Base-by-base conservation (phyloP, 345 rosid genomes). In the Corymbia maculata region DNA sequence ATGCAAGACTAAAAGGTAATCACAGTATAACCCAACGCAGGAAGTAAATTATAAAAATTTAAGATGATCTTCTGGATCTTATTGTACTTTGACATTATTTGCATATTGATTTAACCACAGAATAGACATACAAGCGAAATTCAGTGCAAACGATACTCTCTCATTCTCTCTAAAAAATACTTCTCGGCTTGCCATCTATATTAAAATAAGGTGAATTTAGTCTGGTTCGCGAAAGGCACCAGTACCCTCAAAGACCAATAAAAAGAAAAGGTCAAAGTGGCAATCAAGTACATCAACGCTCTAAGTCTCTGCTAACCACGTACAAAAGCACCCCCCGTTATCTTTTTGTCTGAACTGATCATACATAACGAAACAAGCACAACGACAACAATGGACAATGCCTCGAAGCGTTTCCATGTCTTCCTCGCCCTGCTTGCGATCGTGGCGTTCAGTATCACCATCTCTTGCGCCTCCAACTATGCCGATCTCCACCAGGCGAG, bases 401-500 rank as follows among this genome's bases (percentile, higher is more conserved):
- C 82, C 82, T 75, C 82, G 19, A 36, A 75, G 82, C 82, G 82
- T 75, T 36, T 36, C 82, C 49, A 36, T 75, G 49, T 75, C 82
- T 36, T 75, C 82, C 82, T 75, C 26, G 26, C 82, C 49, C 82
- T 75, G 24, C 82, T 75, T 19, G 49, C 82, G 3, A 75, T 75
- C 82, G 26, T 12, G 26, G 82, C 82, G 24, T 75, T 75, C 82
- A 5, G 21, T 7, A 10, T 75, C 49, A 75, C 82, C 82, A 36
- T 75, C 82, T 36, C 82, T 24, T 42, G 82, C 44, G 49, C 82
- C 49, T 75, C 82, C 2, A 26, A 19, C 45, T 19, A 36, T 12
- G 49, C 49, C 26, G 49, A 75, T 75, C 26, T 36, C 82, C 82
- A 75, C 82, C 82, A 36, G 82, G 82, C 82, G 14, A 75, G 82